phyloP scores from a whole-genome alignment of 2,329 filamentous ascomycete genomes.

The Verticillium longisporum region DNA sequence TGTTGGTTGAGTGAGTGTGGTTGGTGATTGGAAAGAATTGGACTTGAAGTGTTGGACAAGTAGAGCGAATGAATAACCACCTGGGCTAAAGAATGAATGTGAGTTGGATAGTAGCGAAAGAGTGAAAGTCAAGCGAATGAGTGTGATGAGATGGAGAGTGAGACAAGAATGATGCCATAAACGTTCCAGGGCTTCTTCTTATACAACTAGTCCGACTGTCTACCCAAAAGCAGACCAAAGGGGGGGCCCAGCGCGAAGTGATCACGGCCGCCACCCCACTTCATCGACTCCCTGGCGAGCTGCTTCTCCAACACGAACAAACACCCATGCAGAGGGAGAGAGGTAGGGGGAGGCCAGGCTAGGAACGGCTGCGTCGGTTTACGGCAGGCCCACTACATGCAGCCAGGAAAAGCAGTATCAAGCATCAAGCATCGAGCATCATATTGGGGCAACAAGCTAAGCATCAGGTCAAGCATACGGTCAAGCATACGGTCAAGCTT shows the following conservation, averaged over 20 bases:
- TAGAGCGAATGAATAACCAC: constrained; percentile 10
- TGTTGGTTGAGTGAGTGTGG: constrained; percentile 6
- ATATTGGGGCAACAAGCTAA: not conserved
- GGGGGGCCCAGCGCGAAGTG: not conserved
- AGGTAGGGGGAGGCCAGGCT: not conserved
- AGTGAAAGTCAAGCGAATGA: constrained; percentile 3
- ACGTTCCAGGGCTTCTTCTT: not conserved
- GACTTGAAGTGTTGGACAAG: constrained; percentile 4
- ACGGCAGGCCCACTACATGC: not conserved
- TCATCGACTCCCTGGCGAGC: not conserved
- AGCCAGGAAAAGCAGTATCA: not conserved
- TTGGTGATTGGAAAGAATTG: constrained; percentile 4
- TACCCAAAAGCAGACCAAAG: not conserved
- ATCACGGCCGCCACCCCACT: not conserved
- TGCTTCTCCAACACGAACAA: too few relatives aligned
- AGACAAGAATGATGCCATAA: not conserved
- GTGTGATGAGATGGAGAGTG: not conserved
- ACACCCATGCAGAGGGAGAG: not conserved
- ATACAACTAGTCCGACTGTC: not conserved
- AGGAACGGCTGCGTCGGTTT: not conserved
- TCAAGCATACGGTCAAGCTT: too few relatives aligned
- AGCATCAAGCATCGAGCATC: not conserved
- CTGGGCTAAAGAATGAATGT: constrained; percentile 16
- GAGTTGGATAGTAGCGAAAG: constrained; percentile 20
- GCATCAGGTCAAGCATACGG: not conserved